Evolutionary conservation across 352 stramenopile genomes (phyloP).

Genomic region (Phytophthora pseudosyringae): DNA sequence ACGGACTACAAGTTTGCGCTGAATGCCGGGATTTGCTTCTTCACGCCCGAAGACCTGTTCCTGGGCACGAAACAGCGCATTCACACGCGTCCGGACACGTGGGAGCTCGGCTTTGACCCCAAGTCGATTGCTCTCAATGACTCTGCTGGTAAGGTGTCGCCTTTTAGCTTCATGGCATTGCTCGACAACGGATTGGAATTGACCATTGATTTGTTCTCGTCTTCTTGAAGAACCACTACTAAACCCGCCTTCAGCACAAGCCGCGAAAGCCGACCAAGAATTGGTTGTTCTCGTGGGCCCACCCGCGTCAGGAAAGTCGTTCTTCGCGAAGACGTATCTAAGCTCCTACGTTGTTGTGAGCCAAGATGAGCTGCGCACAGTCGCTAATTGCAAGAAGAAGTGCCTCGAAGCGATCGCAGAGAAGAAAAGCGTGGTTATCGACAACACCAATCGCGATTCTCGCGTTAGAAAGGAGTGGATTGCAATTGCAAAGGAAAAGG

Average conservation of each 20-base stretch:
- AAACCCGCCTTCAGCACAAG: slow-evolving; percentile 27
- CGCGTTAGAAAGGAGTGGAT: slow-evolving; percentile 79
- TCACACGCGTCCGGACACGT: slow-evolving; percentile 71
- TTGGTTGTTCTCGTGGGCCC: slow-evolving; percentile 76
- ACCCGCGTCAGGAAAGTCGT: slow-evolving; percentile 79
- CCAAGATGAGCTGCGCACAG: slow-evolving; percentile 87
- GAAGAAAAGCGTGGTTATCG: slow-evolving; percentile 82
- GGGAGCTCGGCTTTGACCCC: slow-evolving; percentile 81
- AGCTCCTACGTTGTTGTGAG: slow-evolving; percentile 73
- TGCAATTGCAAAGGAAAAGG: slow-evolving; percentile 66
- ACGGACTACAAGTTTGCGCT: slow-evolving; percentile 92
- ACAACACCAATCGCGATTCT: slow-evolving; percentile 85
- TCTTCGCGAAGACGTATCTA: slow-evolving; percentile 56
- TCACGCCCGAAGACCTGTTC: slow-evolving; percentile 88
- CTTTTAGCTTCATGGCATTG: background rate
- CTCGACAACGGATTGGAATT: background rate
- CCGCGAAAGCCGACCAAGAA: slow-evolving; percentile 52
- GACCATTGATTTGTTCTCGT: background rate
- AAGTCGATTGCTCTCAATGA: slow-evolving; percentile 40
- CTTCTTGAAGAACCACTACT: slow-evolving; percentile 30
- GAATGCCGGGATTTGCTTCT: slow-evolving; percentile 82
- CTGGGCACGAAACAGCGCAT: slow-evolving; percentile 69
- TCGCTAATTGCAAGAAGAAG: slow-evolving; percentile 74
- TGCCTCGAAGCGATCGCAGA: slow-evolving; percentile 59
- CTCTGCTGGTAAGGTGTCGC: slow-evolving; percentile 30